Percentiles rank a stretch among this genome's conserved stretches.
These are phyloP conservation scores for Pseudocercospora cruenta DNA, from an alignment of 2,329 filamentous ascomycete species.

Conservation along the genomic window DNA sequence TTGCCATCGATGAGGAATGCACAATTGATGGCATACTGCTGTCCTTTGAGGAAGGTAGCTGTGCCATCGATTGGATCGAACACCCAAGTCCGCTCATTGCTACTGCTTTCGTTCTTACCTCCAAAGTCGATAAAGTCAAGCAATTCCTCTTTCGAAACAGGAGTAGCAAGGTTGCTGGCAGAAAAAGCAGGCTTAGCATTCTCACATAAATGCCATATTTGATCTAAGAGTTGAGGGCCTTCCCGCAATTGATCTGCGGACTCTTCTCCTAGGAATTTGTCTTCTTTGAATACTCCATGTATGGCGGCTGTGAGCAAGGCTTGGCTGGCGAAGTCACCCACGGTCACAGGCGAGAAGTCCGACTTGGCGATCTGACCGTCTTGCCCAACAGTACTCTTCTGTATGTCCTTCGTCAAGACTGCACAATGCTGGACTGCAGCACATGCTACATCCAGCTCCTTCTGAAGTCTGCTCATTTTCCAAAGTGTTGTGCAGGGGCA, in stretches of 20 bases:
- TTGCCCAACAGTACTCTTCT: conserved; percentile 47
- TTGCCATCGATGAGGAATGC: conserved; percentile 61
- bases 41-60: conserved; percentile 61
- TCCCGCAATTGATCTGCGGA: conserved; percentile 57
- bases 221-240: conserved; percentile 52
- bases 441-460: conserved; percentile 29
- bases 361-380: conserved; percentile 59
- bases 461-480: conserved; percentile 13
- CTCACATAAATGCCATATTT: conserved; percentile 61
- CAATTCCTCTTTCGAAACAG: conserved; percentile 58
- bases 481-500: background rate
- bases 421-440: conserved; percentile 37
- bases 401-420: conserved; percentile 60
- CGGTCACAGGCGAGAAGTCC: conserved; percentile 64
- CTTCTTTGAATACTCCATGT: conserved; percentile 57
- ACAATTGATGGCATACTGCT: conserved; percentile 67
- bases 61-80: conserved; percentile 70
- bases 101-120: conserved; percentile 45
- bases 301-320: conserved; percentile 63
- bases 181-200: conserved; percentile 31
- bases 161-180: conserved; percentile 42
- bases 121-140: conserved; percentile 65
- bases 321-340: conserved; percentile 67
- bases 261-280: conserved; percentile 66
- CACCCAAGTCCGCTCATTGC: conserved; percentile 58